Base-by-base conservation (phyloP, 257 asterid genomes). In the Knoxia roxburghii region DNA sequence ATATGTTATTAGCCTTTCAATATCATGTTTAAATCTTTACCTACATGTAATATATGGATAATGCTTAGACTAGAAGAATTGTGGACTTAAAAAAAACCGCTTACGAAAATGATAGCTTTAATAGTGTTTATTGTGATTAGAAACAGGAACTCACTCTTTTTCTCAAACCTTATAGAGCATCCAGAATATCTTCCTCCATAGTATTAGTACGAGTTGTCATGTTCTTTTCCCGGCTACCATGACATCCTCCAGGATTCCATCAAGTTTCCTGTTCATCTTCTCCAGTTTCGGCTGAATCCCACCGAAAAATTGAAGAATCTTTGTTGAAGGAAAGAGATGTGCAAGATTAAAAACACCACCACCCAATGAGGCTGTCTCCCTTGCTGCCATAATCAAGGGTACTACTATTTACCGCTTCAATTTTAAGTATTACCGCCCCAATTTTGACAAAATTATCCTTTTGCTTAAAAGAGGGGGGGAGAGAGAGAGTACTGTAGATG, bases 51-150 rank as follows among this genome's bases (percentile, higher is more conserved):
- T n/a, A n/a, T n/a, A n/a, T n/a, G n/a, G n/a, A n/a, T n/a, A n/a
- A n/a, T n/a, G n/a, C n/a, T n/a, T n/a, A n/a, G n/a, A n/a, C n/a
- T n/a, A n/a, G n/a, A n/a, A n/a, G n/a, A n/a, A n/a, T n/a, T n/a
- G n/a, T n/a, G n/a, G n/a, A n/a, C n/a, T n/a, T n/a, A n/a, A n/a
- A n/a, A n/a, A n/a, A n/a, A n/a, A n/a, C n/a, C n/a, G n/a, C n/a
- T n/a, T n/a, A n/a, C n/a, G n/a, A n/a, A n/a, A n/a, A n/a, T n/a
- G n/a, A n/a, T n/a, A n/a, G n/a, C n/a, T n/a, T 72, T 77, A 65
- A 77, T 77, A 45, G 57, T 72, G 67, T 72, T 62, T 11, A 21
- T 41, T 15, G 69, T 51, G 8, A 77, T 68, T 26, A 75, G 75
- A 11, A 56, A 56, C 40, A 13, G 40, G 15, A 29, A 29, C 21